Evolutionary conservation across 495 filamentous ascomycete genomes (phyloP).

Genomic region (Penicillium soppii): DNA sequence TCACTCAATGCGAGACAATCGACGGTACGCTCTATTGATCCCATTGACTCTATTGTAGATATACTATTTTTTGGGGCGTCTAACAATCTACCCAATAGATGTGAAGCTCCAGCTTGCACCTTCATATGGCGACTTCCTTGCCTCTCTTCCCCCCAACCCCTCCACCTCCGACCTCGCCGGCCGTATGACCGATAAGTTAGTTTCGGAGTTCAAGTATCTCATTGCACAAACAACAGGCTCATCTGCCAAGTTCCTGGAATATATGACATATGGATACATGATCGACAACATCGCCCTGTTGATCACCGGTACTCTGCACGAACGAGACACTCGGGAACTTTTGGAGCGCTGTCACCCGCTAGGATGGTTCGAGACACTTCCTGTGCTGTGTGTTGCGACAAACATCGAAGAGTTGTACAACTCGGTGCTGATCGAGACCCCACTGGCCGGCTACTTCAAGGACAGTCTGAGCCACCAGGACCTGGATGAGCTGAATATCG

Average conservation of each 20-base stretch:
- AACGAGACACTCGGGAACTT: conserved; percentile 94
- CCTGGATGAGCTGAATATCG: conserved; percentile 97
- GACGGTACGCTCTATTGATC: conserved; percentile 63
- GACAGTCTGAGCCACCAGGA: conserved; percentile 91
- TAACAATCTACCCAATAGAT: conserved; percentile 54
- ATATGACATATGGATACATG: conserved; percentile 99
- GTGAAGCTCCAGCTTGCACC: conserved; percentile 96
- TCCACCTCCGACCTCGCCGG: conserved; percentile 92
- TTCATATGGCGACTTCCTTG: conserved; percentile 96
- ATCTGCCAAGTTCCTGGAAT: conserved; percentile 91
- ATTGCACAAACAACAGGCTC: conserved; percentile 88
- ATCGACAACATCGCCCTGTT: conserved; percentile 99
- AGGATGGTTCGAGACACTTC: conserved; percentile 98
- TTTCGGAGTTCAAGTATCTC: conserved; percentile 95
- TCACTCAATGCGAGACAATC: conserved; percentile 97
- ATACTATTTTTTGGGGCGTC: background rate
- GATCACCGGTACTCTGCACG: conserved; percentile 97
- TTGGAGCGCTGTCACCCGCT: conserved; percentile 95
- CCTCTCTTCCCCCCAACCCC: conserved; percentile 90
- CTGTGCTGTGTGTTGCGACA: conserved; percentile 93
- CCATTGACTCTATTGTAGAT: background rate
- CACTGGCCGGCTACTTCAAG: conserved; percentile 95
- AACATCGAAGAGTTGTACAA: conserved; percentile 99
- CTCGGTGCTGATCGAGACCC: conserved; percentile 94
- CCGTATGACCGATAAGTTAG: conserved; percentile 96